Conservation (phyloP, 768 basidiomycete genomes). For the Jaapia argillacea region DNA sequence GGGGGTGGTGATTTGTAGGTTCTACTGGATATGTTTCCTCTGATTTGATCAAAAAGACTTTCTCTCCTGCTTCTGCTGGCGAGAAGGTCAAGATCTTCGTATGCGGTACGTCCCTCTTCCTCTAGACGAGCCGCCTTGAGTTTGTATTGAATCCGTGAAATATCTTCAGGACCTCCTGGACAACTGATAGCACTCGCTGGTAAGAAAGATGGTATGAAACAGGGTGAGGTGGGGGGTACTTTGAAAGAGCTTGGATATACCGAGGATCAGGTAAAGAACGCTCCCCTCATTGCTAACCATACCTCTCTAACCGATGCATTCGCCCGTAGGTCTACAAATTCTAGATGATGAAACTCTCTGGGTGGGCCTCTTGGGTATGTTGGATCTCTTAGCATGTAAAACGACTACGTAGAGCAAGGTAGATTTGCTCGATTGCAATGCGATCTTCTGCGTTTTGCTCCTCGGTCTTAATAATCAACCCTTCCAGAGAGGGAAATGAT, state of each 20-base stretch:
- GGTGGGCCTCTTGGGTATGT: no score
- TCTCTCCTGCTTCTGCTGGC: conserved; percentile 49
- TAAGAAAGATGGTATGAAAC: conserved; percentile 80
- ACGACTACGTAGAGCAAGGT: no score
- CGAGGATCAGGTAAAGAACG: conserved; percentile 77
- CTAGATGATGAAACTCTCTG: no score
- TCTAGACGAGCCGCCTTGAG: neutral
- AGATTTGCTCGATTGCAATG: no score
- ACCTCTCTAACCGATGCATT: no score
- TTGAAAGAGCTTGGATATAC: conserved; percentile 83
- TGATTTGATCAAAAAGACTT: conserved; percentile 65
- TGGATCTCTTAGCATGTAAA: no score
- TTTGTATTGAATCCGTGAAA: no score
- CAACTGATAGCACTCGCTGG: conserved; percentile 88
- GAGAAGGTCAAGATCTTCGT: conserved; percentile 86
- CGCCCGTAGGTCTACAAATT: no score
- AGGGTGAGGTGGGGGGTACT: conserved; percentile 75
- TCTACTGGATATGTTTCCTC: conserved; percentile 64
- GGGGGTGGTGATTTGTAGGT: conserved; percentile 28
- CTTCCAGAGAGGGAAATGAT: no score
- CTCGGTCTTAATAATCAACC: no score
- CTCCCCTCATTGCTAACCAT: no score
- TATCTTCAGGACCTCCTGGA: conserved; percentile 72
- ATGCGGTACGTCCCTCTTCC: conserved; percentile 48
- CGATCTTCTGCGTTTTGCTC: no score